Evolutionary conservation across 2,329 filamentous ascomycete species (phyloP), one percentile per base, ranked within the genome.

Genomic region (Myriosclerotinia curreyana): DNA sequence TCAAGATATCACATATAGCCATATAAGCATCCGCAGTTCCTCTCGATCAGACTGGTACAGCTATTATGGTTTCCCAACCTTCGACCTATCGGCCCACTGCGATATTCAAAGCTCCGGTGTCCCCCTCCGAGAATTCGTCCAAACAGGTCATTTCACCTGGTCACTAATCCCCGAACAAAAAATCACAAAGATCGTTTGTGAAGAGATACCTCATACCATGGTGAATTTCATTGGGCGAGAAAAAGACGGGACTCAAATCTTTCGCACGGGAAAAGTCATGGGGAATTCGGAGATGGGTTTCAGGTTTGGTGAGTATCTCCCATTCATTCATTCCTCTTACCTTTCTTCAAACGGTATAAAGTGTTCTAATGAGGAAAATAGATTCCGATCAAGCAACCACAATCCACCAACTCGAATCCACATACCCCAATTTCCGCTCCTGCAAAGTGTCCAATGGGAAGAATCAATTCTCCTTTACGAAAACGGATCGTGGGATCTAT

Each of bases 141-240:
- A 59, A 25, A 59, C 31, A 25, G 55, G 55, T 7, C 55, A 49
- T 31, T 59, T 59, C 15, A 59, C 42, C 44, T 59, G 55, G 55
- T 22, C 55, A 12, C 14, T 59, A 4, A 59, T 59, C 15, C 55
- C 55, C n/a, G 55, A 59, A n/a, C 55, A 59, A 38, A 59, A 59
- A 59, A 59, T 48, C 42, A 59, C 55, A 20, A 59, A 59, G 2
- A 59, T 59, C n/a, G 15, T 59, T 48, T 59, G 55, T 31, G 55
- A 59, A 48, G 48, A 31, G 14, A 48, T 42, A 20, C 55, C 55
- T 25, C 55, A 59, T 36, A 59, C 55, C 1, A 25, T 48, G 42
- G 55, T 59, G 9, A 59, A 59, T 25, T 59, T 59, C n/a, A 36
- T 59, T 15, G 55, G 55, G 15, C n/a, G 44, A 0, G 42, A 48